Evolutionary conservation across 192 early-diverging fungal genomes (phyloP).

Genomic region (Funneliformis mosseae): DNA sequence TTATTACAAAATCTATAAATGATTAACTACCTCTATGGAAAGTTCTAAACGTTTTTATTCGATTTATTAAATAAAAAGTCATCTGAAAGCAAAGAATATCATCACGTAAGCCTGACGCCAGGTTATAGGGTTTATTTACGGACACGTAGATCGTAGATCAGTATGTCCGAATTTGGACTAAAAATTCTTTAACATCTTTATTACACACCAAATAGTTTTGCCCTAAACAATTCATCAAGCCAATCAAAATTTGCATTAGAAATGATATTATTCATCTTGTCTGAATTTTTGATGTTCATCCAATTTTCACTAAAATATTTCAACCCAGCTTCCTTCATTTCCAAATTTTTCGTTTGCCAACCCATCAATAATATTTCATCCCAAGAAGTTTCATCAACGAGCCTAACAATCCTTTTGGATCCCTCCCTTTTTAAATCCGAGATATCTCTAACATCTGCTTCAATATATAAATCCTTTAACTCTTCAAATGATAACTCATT

Average conservation of each 20-base stretch:
- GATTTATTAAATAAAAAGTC: no score
- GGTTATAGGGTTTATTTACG: no score
- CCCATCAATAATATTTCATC: constrained; percentile 26
- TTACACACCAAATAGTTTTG: not conserved
- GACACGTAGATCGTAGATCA: no score
- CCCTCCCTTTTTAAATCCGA: not conserved
- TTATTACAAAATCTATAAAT: no score
- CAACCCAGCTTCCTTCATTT: constrained; percentile 15
- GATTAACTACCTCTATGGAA: no score
- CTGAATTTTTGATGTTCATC: constrained; percentile 15
- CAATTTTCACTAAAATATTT: constrained; percentile 17
- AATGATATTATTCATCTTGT: constrained; percentile 15
- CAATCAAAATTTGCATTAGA: not conserved
- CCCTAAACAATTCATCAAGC: not conserved
- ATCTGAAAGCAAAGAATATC: no score
- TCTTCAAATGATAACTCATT: constrained; percentile 9
- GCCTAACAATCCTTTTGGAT: not conserved
- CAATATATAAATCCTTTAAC: constrained; percentile 17
- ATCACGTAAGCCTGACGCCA: no score
- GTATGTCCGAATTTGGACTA: no score
- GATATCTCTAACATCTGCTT: constrained; percentile 25
- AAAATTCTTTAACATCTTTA: no score
- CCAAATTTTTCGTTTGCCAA: constrained; percentile 15
- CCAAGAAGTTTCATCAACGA: constrained; percentile 22
- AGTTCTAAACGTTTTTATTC: no score